Conservation (phyloP, 169 alveolate species). For the Eimeria mitis region DNA sequence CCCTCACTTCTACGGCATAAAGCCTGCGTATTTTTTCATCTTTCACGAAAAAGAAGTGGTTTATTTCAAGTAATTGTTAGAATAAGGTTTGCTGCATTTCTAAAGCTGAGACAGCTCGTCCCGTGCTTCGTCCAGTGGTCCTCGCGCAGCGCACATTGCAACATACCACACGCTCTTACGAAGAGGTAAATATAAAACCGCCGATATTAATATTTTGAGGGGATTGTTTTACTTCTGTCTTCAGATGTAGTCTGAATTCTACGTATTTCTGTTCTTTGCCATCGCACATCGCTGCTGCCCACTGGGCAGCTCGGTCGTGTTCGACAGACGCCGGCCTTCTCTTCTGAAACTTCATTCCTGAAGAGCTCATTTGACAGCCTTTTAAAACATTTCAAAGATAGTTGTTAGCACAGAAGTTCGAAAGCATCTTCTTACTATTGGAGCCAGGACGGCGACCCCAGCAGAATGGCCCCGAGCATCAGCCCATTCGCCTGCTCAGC, state of each 20-base stretch:
- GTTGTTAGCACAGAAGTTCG: not conserved
- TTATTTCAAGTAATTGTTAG: not conserved
- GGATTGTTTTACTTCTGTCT: not conserved
- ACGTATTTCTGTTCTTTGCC: not conserved
- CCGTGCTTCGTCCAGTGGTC: conserved; percentile 31
- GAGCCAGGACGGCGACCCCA: not conserved
- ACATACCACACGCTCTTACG: not conserved
- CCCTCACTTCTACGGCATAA: not conserved
- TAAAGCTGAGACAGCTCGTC: not conserved
- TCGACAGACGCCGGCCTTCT: not conserved
- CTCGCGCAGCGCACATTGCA: conserved; percentile 1
- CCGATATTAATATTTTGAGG: not conserved
- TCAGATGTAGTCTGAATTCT: not conserved
- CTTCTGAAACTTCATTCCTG: not conserved
- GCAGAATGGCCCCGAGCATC: not conserved
- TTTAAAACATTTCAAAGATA: not conserved
- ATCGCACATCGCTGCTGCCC: not conserved
- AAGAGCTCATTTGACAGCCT: not conserved
- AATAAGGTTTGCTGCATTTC: not conserved
- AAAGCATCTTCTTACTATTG: not conserved
- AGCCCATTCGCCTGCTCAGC: conserved; percentile 9
- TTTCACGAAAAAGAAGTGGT: not conserved
- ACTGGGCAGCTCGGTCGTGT: not conserved
- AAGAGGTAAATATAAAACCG: not conserved
- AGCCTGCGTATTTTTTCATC: not conserved